Base-by-base conservation (phyloP, 2,329 filamentous ascomycete genomes). In the Trichophyton mentagrophytes region DNA sequence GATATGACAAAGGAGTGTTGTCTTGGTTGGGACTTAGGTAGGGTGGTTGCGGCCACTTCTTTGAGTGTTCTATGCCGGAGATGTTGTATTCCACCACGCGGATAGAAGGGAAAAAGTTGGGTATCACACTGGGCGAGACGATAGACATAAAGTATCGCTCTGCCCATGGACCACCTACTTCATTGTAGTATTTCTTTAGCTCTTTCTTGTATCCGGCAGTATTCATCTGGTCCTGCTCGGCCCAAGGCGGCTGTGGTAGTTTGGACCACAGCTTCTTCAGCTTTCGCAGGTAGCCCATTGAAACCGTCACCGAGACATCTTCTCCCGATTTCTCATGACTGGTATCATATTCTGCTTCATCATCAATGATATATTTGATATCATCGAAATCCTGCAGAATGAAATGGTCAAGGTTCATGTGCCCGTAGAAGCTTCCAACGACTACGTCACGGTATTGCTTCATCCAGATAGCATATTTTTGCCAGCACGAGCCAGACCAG, bases 321-420 rank as follows among this genome's bases (percentile, higher is more conserved):
- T 30, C 22, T 6, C 25, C 15, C n/a, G 49, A 20, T 11, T 27
- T 13, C 38, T 30, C 60, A 25, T 38, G n/a, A 3, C 38, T 49
- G 7, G 30, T 13, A 9, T 42, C 57, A 5, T 40, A 22, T 42
- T 58, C 56, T 9, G 49, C 7, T 1, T 72, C 67, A 27, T 77
- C 74, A 56, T 90, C 79, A 3, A 17, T 33, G 30, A 33, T 55
- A 36, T 55, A 55, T 63, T 88, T 80, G 60, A 96, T 80, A 0
- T 95, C 82, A 46, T 87, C 80, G 61, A 85, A 89, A 71, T 97
- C 92, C 67, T 96, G 89, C 15, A 99, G 77, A 69, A 97, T 82
- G 73, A 99, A 99, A 72, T 99, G 93, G 68, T 99, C 93, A 65
- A 96, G 88, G 69, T 99, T 99, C 93, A 99, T 97, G 71, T 99